These are phyloP conservation scores for Mortierella antarctica DNA, from an alignment of 192 early-diverging fungal genomes.

Conservation along the genomic window DNA sequence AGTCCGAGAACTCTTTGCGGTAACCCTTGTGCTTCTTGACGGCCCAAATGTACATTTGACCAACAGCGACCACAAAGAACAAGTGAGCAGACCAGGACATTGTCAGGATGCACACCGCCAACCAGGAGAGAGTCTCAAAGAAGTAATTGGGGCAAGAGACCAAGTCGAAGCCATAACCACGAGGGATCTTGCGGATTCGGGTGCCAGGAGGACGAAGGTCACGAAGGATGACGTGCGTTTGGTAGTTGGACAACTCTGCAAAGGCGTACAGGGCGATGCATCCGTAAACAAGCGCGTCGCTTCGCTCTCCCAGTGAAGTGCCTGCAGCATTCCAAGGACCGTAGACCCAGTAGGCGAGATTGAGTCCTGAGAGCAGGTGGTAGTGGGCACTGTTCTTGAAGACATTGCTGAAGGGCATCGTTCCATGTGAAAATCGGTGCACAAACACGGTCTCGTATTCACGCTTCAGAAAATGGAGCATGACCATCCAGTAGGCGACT, in stretches of 20 bases:
- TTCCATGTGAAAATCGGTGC: constrained; percentile 92
- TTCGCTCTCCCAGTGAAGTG: constrained; percentile 57
- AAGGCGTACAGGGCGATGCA: constrained; percentile 58
- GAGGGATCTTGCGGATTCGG: constrained; percentile 85
- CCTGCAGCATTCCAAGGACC: constrained; percentile 74
- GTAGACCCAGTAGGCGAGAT: constrained; percentile 89
- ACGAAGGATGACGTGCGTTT: constrained; percentile 87
- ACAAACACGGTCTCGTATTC: constrained; percentile 94
- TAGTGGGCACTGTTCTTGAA: constrained; percentile 98
- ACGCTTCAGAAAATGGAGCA: constrained; percentile 92
- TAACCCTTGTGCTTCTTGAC: constrained; percentile 96
- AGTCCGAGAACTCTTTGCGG: constrained; percentile 89
- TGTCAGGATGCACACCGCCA: constrained; percentile 78
- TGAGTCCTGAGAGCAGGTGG: constrained; percentile 86
- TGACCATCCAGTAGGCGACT: constrained; percentile 71
- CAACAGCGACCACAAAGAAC: constrained; percentile 77
- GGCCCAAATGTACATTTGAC: constrained; percentile 95
- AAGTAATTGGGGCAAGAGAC: constrained; percentile 95
- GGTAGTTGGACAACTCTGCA: constrained; percentile 87
- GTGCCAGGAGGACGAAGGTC: constrained; percentile 93
- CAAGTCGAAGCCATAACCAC: constrained; percentile 92
- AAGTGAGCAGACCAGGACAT: constrained; percentile 69
- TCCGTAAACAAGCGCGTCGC: constrained; percentile 26
- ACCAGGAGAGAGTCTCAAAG: constrained; percentile 90
- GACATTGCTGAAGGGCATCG: constrained; percentile 93